Evolutionary conservation across 257 asterid genomes (phyloP), one percentile per base, ranked within the genome.

Genomic region (Ligustrum vulgare): DNA sequence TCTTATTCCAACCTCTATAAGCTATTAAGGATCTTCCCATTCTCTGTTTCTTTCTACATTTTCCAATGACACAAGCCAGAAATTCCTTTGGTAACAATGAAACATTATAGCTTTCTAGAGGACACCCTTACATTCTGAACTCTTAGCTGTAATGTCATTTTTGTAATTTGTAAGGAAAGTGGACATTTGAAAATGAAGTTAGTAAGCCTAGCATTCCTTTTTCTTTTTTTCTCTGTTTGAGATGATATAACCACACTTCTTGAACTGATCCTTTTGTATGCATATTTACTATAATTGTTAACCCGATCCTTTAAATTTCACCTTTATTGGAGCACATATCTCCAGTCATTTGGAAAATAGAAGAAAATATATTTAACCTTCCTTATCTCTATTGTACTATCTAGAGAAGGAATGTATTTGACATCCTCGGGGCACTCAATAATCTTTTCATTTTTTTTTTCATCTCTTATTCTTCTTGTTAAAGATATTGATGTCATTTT

Each of bases 121-220:
- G 13, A 66, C 54, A 49, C 68, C 37, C 62, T 62, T 73, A 18
- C 20, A 37, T 12, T 66, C 51, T 66, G 43, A 47, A 39, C 76
- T 33, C 16, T 74, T 66, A 18, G 49, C 51, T 34, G 10, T 45
- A 1, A 23, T 72, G 60, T 39, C 3, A 2, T 37, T 39, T 20
- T 6, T 8, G 16, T 3, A 2, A 54, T 72, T 41, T 10, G 54
- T 34, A 10, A 9, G 32, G 15, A 23, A 20, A 45, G 11, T n/a
- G 12, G 15, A 25, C 20, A 28, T 6, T 23, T 45, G 13, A 15
- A 41, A 67, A 43, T 70, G n/a, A 32, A 45, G 31, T 49, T 9
- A 13, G 16, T 70, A 15, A 23, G 31, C 63, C n/a, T 22, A 23
- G 20, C 33, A 1, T 62, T 22, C 6, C 22, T 6, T 37, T 39